Base-by-base conservation (phyloP, 306 rosid genomes). In the Fragaria nilgerrensis region DNA sequence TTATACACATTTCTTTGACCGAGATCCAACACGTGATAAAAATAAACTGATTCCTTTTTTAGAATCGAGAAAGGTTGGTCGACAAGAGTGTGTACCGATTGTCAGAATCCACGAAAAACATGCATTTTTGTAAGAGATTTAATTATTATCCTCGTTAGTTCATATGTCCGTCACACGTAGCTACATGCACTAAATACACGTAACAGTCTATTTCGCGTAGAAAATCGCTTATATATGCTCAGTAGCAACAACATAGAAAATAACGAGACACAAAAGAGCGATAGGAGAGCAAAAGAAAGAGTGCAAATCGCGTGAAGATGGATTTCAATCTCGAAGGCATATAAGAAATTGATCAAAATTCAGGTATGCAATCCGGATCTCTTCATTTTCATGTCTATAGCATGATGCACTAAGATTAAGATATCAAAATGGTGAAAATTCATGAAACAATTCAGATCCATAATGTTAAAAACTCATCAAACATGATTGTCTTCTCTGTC, bases 331-430 rank as follows among this genome's bases (percentile, higher is more conserved):
- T 11, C 49, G 6, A 74, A 14, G 10, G 0, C 43, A 6, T 39
- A 39, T 39, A 39, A 39, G 43, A 48, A 64, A 14, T 49, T 23
- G 65, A 76, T 36, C 29, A 44, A 65, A 49, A 22, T 66, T 65
- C 37, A 65, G 53, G 73, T 76, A 76, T 36, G 23, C 52, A n/a
- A 34, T 36, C 20, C 37, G 10, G 70, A 19, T 65, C 47, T 65
- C 48, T 36, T 48, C 65, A 5, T 49, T 36, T 22, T 22, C 39
- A n/a, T 62, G 59, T 65, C 39, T 48, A 13, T 64, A 12, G 61
- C 34, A 13, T 65, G 37, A 27, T 15, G 22, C 47, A 36, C 25
- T 12, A 37, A 37, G 36, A n/a, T 17, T 74, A 23, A 74, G 50
- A n/a, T 15, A 9, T 11, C 25, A 43, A 36, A 36, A 58, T 58